Evolutionary conservation across 495 filamentous ascomycete species (phyloP), one percentile per base, ranked within the genome.

Genomic region (Darksidea phi): DNA sequence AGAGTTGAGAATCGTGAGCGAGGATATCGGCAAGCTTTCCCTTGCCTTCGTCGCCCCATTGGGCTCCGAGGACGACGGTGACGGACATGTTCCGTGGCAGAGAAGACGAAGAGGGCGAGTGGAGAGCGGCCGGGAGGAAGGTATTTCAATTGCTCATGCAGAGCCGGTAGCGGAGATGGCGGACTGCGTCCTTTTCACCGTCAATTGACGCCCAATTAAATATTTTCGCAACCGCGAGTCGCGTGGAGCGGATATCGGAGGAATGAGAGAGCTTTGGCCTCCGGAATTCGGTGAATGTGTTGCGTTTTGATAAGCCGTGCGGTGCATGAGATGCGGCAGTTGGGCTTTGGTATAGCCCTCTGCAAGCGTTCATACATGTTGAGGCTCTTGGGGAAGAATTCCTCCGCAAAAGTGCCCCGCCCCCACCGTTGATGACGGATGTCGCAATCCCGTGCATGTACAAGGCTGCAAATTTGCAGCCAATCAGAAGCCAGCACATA

Each of bases 1-100:
- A 64, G 46, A 71, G 48, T 20, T 63, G 48, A n/a, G 63, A 52
- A 10, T 57, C 54, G 51, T 58, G 42, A 54, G 66, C 58, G 48
- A 67, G 62, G 53, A 71, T 64, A 41, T 69, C 66, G 54, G 66
- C 63, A 42, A 69, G 60, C 53, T 69, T 71, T 54, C 67, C 67
- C 57, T 71, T 71, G 55, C 69, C 87, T 78, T 89, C 87, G 76
- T 88, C 87, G 65, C 86, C 87, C 75, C 77, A 87, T 75, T 87
- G 84, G 69, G 75, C 76, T 59, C 84, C 84, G 63, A 87, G 72
- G 63, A 85, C 81, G 62, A 86, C 79, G 48, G 84, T 82, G 48
- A 68, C 66, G 24, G 66, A 61, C 66, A 68, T 68, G 26, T 50
- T 64, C 47, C n/a, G 60, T 48, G 38, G 36, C 6, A 32, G 17